These are phyloP conservation scores for Lyophyllum shimeji DNA, from an alignment of 768 basidiomycete genomes.

Conservation along the genomic window DNA sequence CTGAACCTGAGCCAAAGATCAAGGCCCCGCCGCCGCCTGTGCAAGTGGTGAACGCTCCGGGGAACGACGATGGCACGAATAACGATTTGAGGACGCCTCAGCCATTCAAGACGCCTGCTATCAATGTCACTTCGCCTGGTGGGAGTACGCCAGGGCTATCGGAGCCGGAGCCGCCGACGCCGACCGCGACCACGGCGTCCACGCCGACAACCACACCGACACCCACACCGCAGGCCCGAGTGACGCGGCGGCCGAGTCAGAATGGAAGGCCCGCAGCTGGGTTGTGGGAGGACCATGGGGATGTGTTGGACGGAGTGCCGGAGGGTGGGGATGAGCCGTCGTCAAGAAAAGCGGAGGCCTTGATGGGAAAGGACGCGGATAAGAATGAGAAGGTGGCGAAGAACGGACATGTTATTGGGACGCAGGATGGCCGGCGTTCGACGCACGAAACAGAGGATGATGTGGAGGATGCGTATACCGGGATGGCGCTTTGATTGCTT, in stretches of 20 bases:
- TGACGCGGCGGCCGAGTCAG: conserved; percentile 2
- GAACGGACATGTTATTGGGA: background rate
- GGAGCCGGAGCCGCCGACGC: conserved; percentile 1
- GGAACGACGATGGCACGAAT: conserved; percentile 1
- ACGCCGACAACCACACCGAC: conserved; percentile 8
- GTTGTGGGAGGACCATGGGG: conserved; percentile 12
- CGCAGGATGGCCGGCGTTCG: conserved; percentile 1
- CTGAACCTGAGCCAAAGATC: conserved; percentile 6
- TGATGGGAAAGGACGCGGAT: background rate
- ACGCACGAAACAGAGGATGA: conserved; percentile 11
- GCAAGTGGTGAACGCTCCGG: background rate
- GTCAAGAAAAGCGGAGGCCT: background rate
- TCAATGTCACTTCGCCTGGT: conserved; percentile 12
- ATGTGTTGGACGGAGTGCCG: conserved; percentile 5
- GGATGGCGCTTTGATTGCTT: conserved; percentile 10
- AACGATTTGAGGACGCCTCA: conserved; percentile 12
- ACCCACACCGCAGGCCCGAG: conserved; percentile 4
- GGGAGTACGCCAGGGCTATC: conserved; percentile 4
- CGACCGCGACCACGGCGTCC: conserved; percentile 9
- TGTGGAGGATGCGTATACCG: conserved; percentile 12
- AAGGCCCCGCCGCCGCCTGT: conserved; percentile 1
- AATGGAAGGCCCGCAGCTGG: conserved; percentile 13
- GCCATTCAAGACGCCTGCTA: conserved; percentile 5
- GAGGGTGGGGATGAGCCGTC: background rate
- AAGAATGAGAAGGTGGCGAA: background rate